A percentile compares a stretch with the other conserved stretches of the same genome.
Conservation (phyloP, 257 asterid species). For the Solanum arcanum region DNA sequence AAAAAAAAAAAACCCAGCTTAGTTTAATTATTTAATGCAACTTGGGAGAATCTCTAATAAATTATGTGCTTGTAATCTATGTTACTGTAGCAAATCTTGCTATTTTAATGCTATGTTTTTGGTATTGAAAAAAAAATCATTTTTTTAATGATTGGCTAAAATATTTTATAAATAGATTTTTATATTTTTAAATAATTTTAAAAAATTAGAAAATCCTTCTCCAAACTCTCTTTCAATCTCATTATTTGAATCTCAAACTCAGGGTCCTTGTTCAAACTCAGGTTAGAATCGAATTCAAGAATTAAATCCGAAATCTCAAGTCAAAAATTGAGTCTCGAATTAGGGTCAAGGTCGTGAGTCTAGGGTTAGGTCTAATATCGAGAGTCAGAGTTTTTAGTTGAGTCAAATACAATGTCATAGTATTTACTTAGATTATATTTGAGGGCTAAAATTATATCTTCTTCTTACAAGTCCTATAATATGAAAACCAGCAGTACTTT, state of each 20-base stretch:
- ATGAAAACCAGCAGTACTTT: background rate
- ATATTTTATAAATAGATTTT: too few species aligned
- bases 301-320: fast-evolving
- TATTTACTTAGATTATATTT: background rate
- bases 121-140: background rate
- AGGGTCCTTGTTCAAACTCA: fast-evolving
- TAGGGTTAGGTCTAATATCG: background rate
- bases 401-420: fast-evolving
- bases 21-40: background rate
- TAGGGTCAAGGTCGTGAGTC: background rate
- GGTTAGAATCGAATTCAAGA: fast-evolving
- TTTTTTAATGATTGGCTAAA: background rate
- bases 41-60: background rate
- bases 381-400: too few species aligned
- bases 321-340: background rate
- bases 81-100: background rate
- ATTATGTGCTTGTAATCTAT: background rate
- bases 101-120: too few species aligned
- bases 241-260: too few species aligned
- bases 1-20: background rate
- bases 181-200: too few species aligned
- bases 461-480: background rate
- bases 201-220: too few species aligned
- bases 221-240: background rate
- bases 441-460: too few species aligned